Conservation (phyloP, 169 alveolate genomes). For the Plasmodium coatneyi region DNA sequence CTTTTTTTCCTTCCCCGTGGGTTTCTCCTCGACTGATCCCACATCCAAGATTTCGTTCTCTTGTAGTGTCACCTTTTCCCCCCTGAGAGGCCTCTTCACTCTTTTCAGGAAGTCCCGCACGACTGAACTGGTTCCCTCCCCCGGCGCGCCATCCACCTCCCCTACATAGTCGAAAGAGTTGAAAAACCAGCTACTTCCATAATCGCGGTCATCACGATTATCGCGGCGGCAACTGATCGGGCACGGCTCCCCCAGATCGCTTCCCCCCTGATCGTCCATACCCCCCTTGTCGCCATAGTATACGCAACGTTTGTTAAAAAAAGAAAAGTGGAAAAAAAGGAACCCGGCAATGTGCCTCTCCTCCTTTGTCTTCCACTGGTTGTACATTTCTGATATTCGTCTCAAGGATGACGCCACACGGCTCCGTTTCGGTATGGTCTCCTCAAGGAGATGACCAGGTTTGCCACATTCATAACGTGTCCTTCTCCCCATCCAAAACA, state of each 20-base stretch:
- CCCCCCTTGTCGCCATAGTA: conserved; percentile 33
- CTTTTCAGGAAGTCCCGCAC: background rate
- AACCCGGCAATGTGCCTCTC: conserved; percentile 46
- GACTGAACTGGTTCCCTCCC: background rate
- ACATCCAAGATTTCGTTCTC: background rate
- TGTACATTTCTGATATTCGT: conserved; percentile 10
- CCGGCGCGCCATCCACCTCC: background rate
- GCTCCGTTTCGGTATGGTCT: background rate
- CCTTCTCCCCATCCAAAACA: background rate
- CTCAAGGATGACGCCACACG: background rate
- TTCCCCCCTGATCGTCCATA: background rate
- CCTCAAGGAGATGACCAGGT: background rate
- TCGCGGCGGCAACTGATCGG: background rate
- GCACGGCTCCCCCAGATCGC: background rate
- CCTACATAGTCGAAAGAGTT: conserved; percentile 68
- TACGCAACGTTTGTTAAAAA: conserved; percentile 30
- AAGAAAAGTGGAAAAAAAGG: conserved; percentile 9
- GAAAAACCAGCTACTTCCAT: conserved; percentile 45
- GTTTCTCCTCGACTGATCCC: background rate
- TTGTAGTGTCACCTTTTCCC: too few species aligned
- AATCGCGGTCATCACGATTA: background rate
- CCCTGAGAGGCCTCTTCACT: background rate
- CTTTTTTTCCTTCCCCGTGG: background rate
- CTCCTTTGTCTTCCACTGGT: conserved; percentile 12
- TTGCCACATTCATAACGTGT: background rate